Evolutionary conservation across 2,329 filamentous ascomycete species (phyloP), one percentile per base, ranked within the genome.

Genomic region (Botrytis paeoniae): DNA sequence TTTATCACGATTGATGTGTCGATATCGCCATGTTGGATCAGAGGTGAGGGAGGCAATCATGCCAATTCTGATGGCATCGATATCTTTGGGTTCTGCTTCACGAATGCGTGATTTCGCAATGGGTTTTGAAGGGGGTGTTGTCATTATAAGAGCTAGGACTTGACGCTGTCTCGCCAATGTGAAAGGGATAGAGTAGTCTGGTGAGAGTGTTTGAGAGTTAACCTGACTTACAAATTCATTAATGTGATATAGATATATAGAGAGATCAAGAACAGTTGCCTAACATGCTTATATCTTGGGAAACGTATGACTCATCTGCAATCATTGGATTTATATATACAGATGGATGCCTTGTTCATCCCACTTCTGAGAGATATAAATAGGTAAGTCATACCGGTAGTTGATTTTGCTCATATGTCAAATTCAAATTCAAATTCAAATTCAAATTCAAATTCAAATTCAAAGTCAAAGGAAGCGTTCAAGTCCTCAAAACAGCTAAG

Each of bases 51-150:
- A 51, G 10, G 32, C 39, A 16, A 64, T 48, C 20, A 64, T 32
- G 2, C 20, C 29, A 8, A 22, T 54, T 39, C 43, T 66, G 22
- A 71, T 45, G 14, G 32, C 25, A 7, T 71, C 43, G 16, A 71
- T 41, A 18, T 71, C 69, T 63, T 51, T 39, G 16, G 25, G 43
- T 18, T 51, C 35, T 32, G 69, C 69, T 66, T 65, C 41, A 35
- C 69, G 69, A 22, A 71, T 41, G 18, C 68, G 68, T 35, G 64
- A 22, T 54, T 54, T 51, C 0, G 63, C 32, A 12, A 37, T 51
- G 14, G 12, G 8, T 8, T 54, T 68, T 12, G 32, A 18, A 20
- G 45, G 16, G 32, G 20, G 39, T 10, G 32, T 20, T 66, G 63
- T 1, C 63, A 66, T 66, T 16, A 1, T 29, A 8, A 20, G 4